Evolutionary conservation across 1,284 basidiomycete genomes (phyloP).

Genomic region (Moesziomyces antarcticus): DNA sequence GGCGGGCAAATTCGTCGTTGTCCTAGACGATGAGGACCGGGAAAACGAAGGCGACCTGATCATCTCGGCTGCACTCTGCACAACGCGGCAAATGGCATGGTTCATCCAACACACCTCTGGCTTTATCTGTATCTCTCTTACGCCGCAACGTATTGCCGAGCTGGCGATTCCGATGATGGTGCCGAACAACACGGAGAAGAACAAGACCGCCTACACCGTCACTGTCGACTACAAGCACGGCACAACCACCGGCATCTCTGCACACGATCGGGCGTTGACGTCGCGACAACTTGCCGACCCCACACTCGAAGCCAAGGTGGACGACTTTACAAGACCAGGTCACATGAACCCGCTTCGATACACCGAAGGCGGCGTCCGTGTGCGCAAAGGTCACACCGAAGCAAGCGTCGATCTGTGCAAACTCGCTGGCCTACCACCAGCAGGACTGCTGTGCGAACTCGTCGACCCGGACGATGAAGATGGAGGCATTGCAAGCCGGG

Average conservation of each 20-base stretch:
- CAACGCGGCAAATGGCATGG: constrained; percentile 98
- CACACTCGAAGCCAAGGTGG: constrained; percentile 39
- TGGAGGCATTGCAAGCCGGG: constrained; percentile 94
- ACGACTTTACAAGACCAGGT: constrained; percentile 90
- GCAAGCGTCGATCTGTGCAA: constrained; percentile 87
- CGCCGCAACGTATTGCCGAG: constrained; percentile 78
- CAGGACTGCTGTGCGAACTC: constrained; percentile 91
- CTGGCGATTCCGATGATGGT: constrained; percentile 96
- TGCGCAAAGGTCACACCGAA: constrained; percentile 93
- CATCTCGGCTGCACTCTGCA: constrained; percentile 70
- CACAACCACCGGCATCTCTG: constrained; percentile 97
- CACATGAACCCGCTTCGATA: constrained; percentile 94
- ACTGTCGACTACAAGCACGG: constrained; percentile 92
- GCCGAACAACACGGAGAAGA: constrained; percentile 86
- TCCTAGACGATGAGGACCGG: constrained; percentile 66
- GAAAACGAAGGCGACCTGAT: constrained; percentile 68
- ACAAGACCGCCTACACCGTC: constrained; percentile 95
- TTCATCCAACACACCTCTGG: constrained; percentile 89
- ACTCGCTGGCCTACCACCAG: constrained; percentile 79
- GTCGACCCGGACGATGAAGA: constrained; percentile 87
- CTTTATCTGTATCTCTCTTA: constrained; percentile 91
- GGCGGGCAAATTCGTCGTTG: constrained; percentile 63
- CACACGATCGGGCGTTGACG: constrained; percentile 90
- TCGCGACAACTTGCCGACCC: constrained; percentile 78
- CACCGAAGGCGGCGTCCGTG: constrained; percentile 83